Evolutionary conservation across 768 basidiomycete genomes (phyloP).

Genomic region (Stropharia rugosoannulata): DNA sequence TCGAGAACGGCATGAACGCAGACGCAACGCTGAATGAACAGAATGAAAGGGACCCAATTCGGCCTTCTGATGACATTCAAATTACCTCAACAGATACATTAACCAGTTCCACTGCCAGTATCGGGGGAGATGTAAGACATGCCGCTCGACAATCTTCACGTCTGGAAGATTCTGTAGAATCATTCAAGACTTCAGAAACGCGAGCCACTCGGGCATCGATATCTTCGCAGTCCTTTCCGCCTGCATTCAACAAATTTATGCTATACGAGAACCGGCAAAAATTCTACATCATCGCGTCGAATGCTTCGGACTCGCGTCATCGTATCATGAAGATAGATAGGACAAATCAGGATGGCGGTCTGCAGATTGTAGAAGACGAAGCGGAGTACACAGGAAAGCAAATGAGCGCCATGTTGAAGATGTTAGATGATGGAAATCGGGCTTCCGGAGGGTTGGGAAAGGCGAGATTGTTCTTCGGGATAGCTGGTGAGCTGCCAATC

Average conservation of each 20-base stretch:
- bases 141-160: neutral
- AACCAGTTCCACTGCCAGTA: neutral
- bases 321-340: slow-evolving; percentile 94
- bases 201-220: slow-evolving; percentile 2
- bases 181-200: neutral
- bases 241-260: slow-evolving; percentile 79
- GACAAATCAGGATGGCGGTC: slow-evolving; percentile 70
- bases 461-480: slow-evolving; percentile 76
- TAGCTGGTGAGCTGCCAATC: slow-evolving; percentile 58
- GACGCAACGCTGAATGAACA: neutral
- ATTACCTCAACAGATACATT: neutral
- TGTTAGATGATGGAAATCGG: slow-evolving; percentile 95
- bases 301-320: slow-evolving; percentile 84
- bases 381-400: slow-evolving; percentile 86
- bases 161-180: neutral
- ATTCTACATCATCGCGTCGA: slow-evolving; percentile 91
- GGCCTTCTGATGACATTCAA: neutral
- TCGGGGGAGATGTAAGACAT: neutral
- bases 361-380: slow-evolving; percentile 83
- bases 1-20: no score
- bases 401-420: slow-evolving; percentile 88
- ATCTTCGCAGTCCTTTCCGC: slow-evolving; percentile 14
- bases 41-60: neutral
- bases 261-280: slow-evolving; percentile 91
- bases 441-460: slow-evolving; percentile 83